Evolutionary conservation across 768 basidiomycete genomes (phyloP), one percentile per base, ranked within the genome.

Genomic region (Cubamyces sp.): DNA sequence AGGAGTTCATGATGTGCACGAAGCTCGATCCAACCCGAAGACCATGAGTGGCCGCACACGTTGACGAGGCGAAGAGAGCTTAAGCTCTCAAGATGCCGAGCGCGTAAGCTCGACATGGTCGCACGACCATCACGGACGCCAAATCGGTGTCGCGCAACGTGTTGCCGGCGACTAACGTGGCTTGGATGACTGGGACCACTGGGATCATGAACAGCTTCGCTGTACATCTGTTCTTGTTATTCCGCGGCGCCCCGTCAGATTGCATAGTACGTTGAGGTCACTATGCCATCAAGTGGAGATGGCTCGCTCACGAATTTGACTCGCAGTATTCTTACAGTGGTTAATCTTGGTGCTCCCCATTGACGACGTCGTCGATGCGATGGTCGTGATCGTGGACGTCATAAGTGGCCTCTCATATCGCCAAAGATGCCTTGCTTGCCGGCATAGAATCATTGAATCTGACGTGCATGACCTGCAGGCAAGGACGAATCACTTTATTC

Each of bases 121-220:
- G 37, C 51, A 53, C 39, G 51, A 39, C 19, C 51, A 40, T 53
- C 37, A 40, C 37, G 51, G 51, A n/a, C 51, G 51, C 34, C 34
- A 34, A 11, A 34, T 34, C 9, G 34, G 34, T 34, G 34, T 34
- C 9, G 34, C 11, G 34, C 34, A 53, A 53, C 51, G 51, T 53
- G 51, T 40, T 11, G 0, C 39, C 51, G 51, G 34, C 51, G 51
- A 53, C 51, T 53, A 53, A 49, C 19, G 11, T 16, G 26, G n/a
- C 26, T 14, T 49, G 26, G 4, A 34, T 34, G 34, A 34, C 34
- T 34, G 34, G 34, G 34, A 7, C 6, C 34, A 6, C 34, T 34
- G 34, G n/a, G n/a, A 34, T 34, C 34, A 34, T 34, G 4, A 34
- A 34, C 34, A 39, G 43, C 43, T 34, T 46, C 54, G 19, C 15